Conservation (phyloP, 2,329 filamentous ascomycete genomes). For the Colletotrichum phormii region DNA sequence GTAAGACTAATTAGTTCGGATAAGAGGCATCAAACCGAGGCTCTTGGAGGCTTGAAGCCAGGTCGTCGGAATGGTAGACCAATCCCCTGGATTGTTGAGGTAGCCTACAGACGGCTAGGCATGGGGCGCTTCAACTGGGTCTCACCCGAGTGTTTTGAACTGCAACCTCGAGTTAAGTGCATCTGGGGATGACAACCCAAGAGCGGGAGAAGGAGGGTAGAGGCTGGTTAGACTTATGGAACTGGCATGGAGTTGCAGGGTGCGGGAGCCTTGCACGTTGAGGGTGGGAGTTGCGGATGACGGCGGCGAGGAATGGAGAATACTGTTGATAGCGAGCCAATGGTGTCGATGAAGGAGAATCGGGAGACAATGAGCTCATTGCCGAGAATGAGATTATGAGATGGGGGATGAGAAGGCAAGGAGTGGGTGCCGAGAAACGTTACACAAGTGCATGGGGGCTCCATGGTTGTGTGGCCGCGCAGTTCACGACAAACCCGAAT, state of each 20-base stretch:
- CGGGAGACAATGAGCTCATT: conserved; percentile 31
- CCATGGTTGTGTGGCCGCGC: conserved; percentile 28
- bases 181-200: background rate
- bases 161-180: background rate
- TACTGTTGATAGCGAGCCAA: background rate
- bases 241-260: background rate
- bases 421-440: conserved; percentile 32
- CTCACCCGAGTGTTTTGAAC: background rate
- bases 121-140: background rate
- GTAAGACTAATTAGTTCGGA: background rate
- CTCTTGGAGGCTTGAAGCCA: background rate
- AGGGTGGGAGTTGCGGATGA: background rate
- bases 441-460: conserved; percentile 31
- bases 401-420: conserved; percentile 18
- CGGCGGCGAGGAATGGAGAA: background rate
- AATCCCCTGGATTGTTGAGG: background rate
- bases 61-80: background rate
- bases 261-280: background rate
- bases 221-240: background rate
- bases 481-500: conserved; percentile 33
- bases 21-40: background rate
- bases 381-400: conserved; percentile 13
- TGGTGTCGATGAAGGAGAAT: conserved; percentile 6
- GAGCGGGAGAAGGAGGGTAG: background rate
- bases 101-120: background rate